Evolutionary conservation across 2,329 filamentous ascomycete genomes (phyloP), one percentile per base, ranked within the genome.

Genomic region (Aspergillus pseudonomiae): DNA sequence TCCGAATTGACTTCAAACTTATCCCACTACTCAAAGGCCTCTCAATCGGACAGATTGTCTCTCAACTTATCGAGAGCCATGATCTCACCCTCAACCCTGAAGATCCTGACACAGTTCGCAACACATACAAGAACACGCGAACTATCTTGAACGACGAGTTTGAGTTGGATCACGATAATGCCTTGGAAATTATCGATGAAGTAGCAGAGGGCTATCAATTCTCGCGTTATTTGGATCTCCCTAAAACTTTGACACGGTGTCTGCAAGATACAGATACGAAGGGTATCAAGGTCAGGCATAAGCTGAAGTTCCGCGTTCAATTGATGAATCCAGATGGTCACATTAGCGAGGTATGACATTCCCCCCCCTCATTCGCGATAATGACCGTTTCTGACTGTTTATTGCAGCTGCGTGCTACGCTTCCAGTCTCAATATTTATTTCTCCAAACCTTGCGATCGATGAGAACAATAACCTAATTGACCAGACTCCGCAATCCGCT

Each of bases 321-420:
- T 86, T 99, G 45, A 91, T 93, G 78, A 98, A 99, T 71, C 94
- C 95, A 0, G 95, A 99, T 75, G 94, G 94, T 0, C 95, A 98
- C 74, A 86, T 94, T 61, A 97, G 94, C 61, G 94, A 98, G 85
- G 88, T 91, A 82, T 74, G 83, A 72, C 11, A 3, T 36, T 11
- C 4, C 19, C 21, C 19, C 21, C 3, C 16, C 12, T 28, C 5
- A 36, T 10, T 41, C 46, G 34, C 16, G 53, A 5, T 2, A 26
- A 21, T 32, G 30, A 21, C 41, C 4, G 43, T 41, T 41, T 55
- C 66, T 73, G 62, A 73, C 64, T 46, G 7, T 52, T 28, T n/a
- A 19, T 39, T 34, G 56, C 54, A 91, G 88, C 87, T 97, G 59
- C 90, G 94, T 59, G 94, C 94, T 54, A 95, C 93, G 48, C 87